These are phyloP conservation scores for Asterella californica DNA, from an alignment of 225 moss, liverwort and hornwort genomes.

Conservation along the genomic window DNA sequence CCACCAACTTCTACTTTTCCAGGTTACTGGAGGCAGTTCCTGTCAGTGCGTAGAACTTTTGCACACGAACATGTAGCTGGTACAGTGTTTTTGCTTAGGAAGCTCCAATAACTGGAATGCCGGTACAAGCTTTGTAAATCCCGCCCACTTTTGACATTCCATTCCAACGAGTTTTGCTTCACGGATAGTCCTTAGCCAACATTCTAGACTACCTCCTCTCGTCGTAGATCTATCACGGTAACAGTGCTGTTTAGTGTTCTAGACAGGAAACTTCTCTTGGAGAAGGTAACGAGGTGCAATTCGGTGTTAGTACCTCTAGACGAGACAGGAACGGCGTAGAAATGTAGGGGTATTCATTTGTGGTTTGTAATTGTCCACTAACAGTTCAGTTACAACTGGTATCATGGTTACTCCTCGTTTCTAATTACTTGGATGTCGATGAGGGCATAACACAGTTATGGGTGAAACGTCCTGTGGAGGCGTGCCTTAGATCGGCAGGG, in stretches of 20 bases:
- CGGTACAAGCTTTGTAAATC: not conserved
- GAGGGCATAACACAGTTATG: not conserved
- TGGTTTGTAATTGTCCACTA: not conserved
- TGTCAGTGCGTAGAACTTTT: slow-evolving; percentile 13
- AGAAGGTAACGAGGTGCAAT: not conserved
- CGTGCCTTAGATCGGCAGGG: not conserved
- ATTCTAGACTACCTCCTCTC: not conserved
- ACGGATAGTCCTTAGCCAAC: not conserved
- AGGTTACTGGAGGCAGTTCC: slow-evolving; percentile 87
- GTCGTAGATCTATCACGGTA: not conserved
- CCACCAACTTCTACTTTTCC: slow-evolving; percentile 90
- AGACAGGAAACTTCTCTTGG: not conserved
- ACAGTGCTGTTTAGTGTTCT: not conserved
- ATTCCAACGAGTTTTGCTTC: not conserved
- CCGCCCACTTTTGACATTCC: not conserved
- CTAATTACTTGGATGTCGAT: not conserved
- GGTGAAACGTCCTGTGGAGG: not conserved
- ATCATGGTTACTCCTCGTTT: not conserved
- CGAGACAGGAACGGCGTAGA: not conserved
- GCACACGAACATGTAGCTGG: not conserved
- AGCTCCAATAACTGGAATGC: not conserved
- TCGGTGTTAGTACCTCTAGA: not conserved
- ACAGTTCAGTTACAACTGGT: not conserved
- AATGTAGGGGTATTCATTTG: not conserved
- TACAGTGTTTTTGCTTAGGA: not conserved